Evolutionary conservation across 345 rosid genomes (phyloP).

Genomic region (Citrus mangshanensis): DNA sequence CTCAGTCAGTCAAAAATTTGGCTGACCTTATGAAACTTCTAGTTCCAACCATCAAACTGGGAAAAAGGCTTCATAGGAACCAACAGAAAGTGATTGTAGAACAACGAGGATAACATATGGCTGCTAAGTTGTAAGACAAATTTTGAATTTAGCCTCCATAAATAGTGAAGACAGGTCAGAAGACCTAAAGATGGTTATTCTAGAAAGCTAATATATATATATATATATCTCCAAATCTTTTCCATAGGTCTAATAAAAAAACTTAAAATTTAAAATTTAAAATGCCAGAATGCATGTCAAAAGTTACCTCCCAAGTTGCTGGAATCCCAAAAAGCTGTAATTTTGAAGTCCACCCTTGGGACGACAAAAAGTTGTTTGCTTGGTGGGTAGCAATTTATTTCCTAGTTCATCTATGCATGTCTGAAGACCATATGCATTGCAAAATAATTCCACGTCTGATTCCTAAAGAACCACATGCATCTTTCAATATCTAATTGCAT

Average conservation of each 20-base stretch:
- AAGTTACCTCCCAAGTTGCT: conserved; percentile 27
- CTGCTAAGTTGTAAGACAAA: background rate
- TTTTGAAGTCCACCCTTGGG: conserved; percentile 48
- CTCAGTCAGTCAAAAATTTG: background rate
- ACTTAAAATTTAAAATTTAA: background rate
- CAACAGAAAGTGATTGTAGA: background rate
- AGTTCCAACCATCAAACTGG: background rate
- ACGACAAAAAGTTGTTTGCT: conserved; percentile 55
- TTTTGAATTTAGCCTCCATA: background rate
- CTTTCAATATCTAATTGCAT: conserved; percentile 7
- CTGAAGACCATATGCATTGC: conserved; percentile 83
- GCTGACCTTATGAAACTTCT: background rate
- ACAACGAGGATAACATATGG: background rate
- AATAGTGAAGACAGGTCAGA: background rate
- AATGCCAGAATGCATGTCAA: conserved; percentile 1
- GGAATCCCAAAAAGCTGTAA: conserved; percentile 41
- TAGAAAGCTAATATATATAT: no score
- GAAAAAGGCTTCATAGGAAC: background rate
- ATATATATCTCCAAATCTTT: background rate
- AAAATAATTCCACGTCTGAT: conserved; percentile 57
- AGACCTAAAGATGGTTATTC: background rate
- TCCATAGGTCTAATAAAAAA: background rate
- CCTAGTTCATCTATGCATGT: conserved; percentile 48
- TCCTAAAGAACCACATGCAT: conserved; percentile 42
- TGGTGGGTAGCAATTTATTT: conserved; percentile 52